Evolutionary conservation across 768 basidiomycete genomes (phyloP), one percentile per base, ranked within the genome.

Genomic region (Dioszegia crocea): DNA sequence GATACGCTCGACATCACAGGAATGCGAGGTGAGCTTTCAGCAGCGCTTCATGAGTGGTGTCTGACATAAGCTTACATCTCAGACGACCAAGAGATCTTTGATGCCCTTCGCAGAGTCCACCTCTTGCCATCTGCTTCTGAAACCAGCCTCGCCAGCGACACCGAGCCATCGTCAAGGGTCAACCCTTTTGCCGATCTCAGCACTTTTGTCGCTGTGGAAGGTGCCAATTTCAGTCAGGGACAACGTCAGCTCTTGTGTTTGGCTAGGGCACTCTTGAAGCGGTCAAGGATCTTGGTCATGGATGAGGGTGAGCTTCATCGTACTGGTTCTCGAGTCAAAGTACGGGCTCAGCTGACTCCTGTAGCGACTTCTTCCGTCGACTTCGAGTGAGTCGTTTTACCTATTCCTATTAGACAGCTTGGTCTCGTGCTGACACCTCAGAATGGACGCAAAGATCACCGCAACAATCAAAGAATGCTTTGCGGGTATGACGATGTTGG

Each of bases 381-480:
- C 44, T 74, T 74, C 43, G 75, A 75, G 72, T 74, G 49, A 62
- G 69, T 60, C n/a, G n/a, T n/a, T n/a, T n/a, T 16, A 36, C 12
- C 14, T 39, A 24, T 4, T 16, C 26, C 47, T 10, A 5, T 30
- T 9, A 33, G 14, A 33, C 33, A 14, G 26, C 3, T 4, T 12
- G 24, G 5, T 21, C 16, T 19, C 21, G 19, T 31, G 38, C 39
- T 55, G 51, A 62, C 29, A 11, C 4, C 31, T 39, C 44, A 74
- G 71, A 56, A 77, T 74, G 61, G 77, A 78, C 60, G 66, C 70
- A 19, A 68, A 66, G 59, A 73, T 78, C 59, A 76, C 74, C 5
- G 54, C 56, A 3, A 71, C 75, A 1, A 66, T 78, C 33, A 68
- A 65, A 41, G 68, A 74, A 23, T 67, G 70, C 43, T 73, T 78